These are phyloP conservation scores for Podospora tetraspora DNA, from an alignment of 495 filamentous ascomycete species.

Conservation along the genomic window DNA sequence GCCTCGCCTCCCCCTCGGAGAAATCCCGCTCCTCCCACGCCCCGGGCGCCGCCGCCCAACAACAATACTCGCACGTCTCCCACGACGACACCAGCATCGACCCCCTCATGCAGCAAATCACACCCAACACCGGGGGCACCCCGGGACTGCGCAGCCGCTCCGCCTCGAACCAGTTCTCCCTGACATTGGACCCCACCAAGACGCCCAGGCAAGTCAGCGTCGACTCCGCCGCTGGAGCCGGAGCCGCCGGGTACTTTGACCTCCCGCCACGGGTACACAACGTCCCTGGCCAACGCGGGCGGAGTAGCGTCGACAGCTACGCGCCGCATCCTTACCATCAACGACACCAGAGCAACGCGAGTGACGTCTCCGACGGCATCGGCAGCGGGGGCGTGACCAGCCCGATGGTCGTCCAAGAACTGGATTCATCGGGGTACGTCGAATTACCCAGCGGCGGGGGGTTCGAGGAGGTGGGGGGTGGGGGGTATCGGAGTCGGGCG, in stretches of 20 bases:
- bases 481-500: conserved; percentile 19
- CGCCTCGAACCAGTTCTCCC: conserved; percentile 20
- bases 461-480: conserved; percentile 8
- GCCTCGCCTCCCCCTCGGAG: conserved; percentile 20
- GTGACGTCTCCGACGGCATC: conserved; percentile 36
- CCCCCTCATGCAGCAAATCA: conserved; percentile 15
- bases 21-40: conserved; percentile 4
- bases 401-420: conserved; percentile 23
- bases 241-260: conserved; percentile 27
- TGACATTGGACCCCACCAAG: conserved; percentile 2
- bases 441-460: conserved; percentile 17
- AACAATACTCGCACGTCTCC: conserved; percentile 15
- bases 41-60: conserved; percentile 18
- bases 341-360: conserved; percentile 36
- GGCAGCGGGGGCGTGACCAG: conserved; percentile 21
- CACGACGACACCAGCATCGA: conserved; percentile 22
- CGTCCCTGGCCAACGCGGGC: conserved; percentile 14
- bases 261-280: conserved; percentile 15
- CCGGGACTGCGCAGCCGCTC: conserved; percentile 9
- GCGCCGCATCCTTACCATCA: conserved; percentile 20
- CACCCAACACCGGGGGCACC: too few relatives aligned
- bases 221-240: conserved; percentile 22
- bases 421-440: conserved; percentile 23
- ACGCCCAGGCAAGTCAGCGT: conserved; percentile 28
- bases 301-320: conserved; percentile 31